Base-by-base conservation (phyloP, 768 basidiomycete genomes). In the Trametes gibbosa region DNA sequence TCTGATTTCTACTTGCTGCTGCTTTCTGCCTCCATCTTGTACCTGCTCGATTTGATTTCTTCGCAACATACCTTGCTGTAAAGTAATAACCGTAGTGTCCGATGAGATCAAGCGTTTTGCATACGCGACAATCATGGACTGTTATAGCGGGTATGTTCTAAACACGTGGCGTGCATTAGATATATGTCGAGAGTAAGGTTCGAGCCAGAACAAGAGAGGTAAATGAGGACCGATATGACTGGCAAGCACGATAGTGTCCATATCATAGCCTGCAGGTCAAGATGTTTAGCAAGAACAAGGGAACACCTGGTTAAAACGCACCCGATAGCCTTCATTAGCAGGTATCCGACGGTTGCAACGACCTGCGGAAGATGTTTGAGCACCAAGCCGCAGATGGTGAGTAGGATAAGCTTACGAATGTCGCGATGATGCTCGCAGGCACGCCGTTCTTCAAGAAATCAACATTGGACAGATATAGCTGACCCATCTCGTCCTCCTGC, bases 391-490 rank as follows among this genome's bases (percentile, higher is more conserved):
- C 29, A 34, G 50, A 45, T 62, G 37, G 53, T 37, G 35, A 47
- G 27, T 23, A 10, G 29, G 34, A 55, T 19, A 19, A 27, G 19
- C 84, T 63, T 66, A 96, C 93, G 65, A 89, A 68, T 0, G 89
- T 86, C 14, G 96, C 90, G 43, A 98, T 84, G 56, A 97, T 78
- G 63, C 92, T 95, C n/a, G 95, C 92, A 0, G 94, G 95, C 17
- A 98, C 85, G 45, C 95, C 94, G 64, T 93, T 95, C 77, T 92
- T 92, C 65, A 97, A 74, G 76, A 98, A 97, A 73, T 98, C 95
- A 9, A 87, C 72, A 70, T 92, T 87, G 50, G 86, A 75, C 45
- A 95, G 78, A 77, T 97, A 99, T 37, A 89, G 74, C 65, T 93
- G 85, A 2, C 97, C 96, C 52, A 98, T 81, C 68, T 97, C 95